These are phyloP conservation scores for Populus deltoides DNA, from an alignment of 345 rosid genomes.

Conservation along the genomic window DNA sequence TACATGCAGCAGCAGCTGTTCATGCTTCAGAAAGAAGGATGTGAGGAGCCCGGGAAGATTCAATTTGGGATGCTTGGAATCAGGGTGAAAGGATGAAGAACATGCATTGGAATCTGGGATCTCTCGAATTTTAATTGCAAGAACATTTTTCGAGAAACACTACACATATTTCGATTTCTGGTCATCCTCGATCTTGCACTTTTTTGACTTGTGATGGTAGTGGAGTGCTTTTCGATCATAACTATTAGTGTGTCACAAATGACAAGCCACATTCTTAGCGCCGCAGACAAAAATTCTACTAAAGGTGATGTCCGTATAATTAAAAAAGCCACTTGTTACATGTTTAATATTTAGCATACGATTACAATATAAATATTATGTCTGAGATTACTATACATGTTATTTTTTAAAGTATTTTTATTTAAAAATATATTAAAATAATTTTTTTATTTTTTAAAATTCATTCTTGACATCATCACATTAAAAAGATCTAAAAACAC, in stretches of 20 bases:
- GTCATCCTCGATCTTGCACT: neutral
- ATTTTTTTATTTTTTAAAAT: no score
- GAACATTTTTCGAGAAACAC: conserved; percentile 21
- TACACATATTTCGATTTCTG: conserved; percentile 2
- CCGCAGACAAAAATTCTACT: neutral
- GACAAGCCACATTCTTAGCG: neutral
- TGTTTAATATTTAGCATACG: neutral
- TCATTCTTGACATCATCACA: no score
- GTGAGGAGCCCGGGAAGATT: conserved; percentile 25
- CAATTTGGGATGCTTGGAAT: conserved; percentile 23
- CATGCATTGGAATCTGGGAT: conserved; percentile 29
- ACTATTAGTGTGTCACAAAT: neutral
- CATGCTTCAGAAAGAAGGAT: neutral
- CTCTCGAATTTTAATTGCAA: conserved; percentile 20
- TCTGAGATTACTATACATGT: no score
- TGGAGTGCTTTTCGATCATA: neutral
- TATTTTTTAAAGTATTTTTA: no score
- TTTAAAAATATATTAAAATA: no score
- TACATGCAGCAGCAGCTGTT: neutral
- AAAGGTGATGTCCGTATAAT: neutral
- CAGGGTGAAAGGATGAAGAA: conserved; percentile 7
- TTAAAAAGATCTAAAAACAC: no score
- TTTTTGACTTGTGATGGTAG: neutral
- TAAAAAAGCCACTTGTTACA: neutral
- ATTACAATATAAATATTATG: no score